A percentile compares a stretch with the other conserved stretches of the same genome.
Conservation (phyloP, 2,329 filamentous ascomycete genomes). For the Aspergillus spinulosporus region DNA sequence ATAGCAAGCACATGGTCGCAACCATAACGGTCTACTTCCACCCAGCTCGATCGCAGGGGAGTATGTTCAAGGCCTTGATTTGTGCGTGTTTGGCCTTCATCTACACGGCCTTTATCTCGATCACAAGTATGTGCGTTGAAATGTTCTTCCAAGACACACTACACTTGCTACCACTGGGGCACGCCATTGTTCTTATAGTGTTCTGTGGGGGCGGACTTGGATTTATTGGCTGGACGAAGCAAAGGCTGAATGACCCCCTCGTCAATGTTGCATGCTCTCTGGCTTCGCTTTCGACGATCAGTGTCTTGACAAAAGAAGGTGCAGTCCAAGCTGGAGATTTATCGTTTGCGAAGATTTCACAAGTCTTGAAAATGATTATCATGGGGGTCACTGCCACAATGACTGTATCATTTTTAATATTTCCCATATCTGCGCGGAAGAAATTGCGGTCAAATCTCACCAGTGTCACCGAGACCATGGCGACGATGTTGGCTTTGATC, state of each 20-base stretch:
- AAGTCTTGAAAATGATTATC: slow-evolving; percentile 80
- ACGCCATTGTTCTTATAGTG: slow-evolving; percentile 74
- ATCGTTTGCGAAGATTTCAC: slow-evolving; percentile 75
- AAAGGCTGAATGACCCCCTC: slow-evolving; percentile 72
- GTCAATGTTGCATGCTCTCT: slow-evolving; percentile 85
- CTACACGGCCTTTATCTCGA: slow-evolving; percentile 73
- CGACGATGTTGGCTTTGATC: slow-evolving; percentile 78
- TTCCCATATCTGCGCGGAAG: slow-evolving; percentile 73
- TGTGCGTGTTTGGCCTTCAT: slow-evolving; percentile 75
- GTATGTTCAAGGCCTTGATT: slow-evolving; percentile 82
- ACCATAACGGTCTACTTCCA: slow-evolving; percentile 96
- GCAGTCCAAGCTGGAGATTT: slow-evolving; percentile 80
- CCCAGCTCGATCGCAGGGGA: slow-evolving; percentile 79
- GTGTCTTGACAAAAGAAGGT: slow-evolving; percentile 86
- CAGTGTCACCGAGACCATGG: slow-evolving; percentile 71
- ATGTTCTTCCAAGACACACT: slow-evolving; percentile 71
- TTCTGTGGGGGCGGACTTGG: slow-evolving; percentile 86
- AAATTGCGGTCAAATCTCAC: slow-evolving; percentile 73
- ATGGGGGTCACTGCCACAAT: slow-evolving; percentile 72
- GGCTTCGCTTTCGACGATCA: slow-evolving; percentile 84
- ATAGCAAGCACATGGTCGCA: slow-evolving; percentile 91
- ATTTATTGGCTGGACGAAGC: slow-evolving; percentile 84
- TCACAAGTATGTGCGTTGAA: slow-evolving; percentile 85
- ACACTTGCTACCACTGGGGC: slow-evolving; percentile 68
- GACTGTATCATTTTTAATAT: slow-evolving; percentile 73